phyloP scores from a whole-genome alignment of 2,329 filamentous ascomycete genomes.

The Penicillium brasilianum region DNA sequence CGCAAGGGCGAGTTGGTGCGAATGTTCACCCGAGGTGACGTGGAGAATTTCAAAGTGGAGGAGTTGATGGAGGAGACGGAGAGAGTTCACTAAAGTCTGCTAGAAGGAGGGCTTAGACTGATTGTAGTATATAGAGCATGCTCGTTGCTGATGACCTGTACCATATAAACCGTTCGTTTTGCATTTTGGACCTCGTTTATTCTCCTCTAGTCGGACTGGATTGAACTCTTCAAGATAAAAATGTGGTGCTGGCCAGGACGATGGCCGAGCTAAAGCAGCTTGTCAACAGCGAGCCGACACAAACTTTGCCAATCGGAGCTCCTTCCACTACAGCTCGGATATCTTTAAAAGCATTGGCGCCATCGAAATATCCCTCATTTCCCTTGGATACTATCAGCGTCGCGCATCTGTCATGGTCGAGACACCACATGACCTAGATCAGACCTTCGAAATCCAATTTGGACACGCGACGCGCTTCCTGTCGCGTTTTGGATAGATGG shows the following conservation, averaged over 20 bases:
- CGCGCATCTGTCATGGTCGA: slow-evolving; percentile 37
- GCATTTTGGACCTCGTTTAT: neutral
- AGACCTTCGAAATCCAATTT: slow-evolving; percentile 29
- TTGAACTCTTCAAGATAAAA: neutral
- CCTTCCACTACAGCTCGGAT: too few species aligned
- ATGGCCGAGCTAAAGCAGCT: neutral
- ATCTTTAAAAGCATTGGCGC: neutral
- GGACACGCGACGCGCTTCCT: slow-evolving; percentile 42
- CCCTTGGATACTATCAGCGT: slow-evolving; percentile 56
- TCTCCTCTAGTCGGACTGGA: neutral
- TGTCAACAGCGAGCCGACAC: neutral
- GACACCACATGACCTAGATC: slow-evolving; percentile 30
- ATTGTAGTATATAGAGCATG: neutral
- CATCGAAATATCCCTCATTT: slow-evolving; percentile 32
- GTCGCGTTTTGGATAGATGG: slow-evolving; percentile 46
- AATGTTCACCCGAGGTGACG: slow-evolving; percentile 80
- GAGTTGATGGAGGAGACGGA: slow-evolving; percentile 87
- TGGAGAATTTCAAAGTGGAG: slow-evolving; percentile 75
- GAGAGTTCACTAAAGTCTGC: slow-evolving; percentile 51
- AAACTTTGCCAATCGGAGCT: neutral
- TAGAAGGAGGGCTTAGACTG: slow-evolving; percentile 39
- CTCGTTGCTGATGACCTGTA: slow-evolving; percentile 2
- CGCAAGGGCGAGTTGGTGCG: slow-evolving; percentile 74
- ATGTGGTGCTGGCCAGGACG: neutral
- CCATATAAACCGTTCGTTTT: neutral